Evolutionary conservation across 768 basidiomycete genomes (phyloP).

Genomic region (Pleurotus salmoneostramineus): DNA sequence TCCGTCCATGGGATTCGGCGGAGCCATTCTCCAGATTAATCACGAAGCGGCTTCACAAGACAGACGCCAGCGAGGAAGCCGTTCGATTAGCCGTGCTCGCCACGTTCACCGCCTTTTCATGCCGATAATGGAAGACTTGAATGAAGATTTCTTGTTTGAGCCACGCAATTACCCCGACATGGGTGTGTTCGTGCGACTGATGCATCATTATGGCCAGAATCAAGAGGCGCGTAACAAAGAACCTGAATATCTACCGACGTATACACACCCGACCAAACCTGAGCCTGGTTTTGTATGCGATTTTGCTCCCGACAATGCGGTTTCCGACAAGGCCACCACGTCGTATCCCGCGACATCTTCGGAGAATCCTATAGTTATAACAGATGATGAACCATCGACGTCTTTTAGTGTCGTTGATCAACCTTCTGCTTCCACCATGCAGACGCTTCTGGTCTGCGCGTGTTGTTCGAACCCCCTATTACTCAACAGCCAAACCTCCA

Average conservation of each 20-base stretch:
- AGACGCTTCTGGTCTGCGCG: slow-evolving; percentile 60
- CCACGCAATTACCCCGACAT: slow-evolving; percentile 12
- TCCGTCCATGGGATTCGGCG: slow-evolving; percentile 63
- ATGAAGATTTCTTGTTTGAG: slow-evolving; percentile 15
- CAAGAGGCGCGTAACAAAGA: slow-evolving; percentile 18
- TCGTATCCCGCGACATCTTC: slow-evolving; percentile 27
- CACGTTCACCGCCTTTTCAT: background rate
- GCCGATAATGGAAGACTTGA: slow-evolving; percentile 3
- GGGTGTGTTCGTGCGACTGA: slow-evolving; percentile 9
- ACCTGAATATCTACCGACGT: slow-evolving; percentile 49
- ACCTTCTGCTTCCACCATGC: slow-evolving; percentile 18
- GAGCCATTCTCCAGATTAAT: slow-evolving; percentile 30
- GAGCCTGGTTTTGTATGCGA: slow-evolving; percentile 67
- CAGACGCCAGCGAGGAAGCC: background rate
- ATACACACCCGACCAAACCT: slow-evolving; percentile 58
- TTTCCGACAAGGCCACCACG: slow-evolving; percentile 14
- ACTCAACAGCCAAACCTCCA: slow-evolving; percentile 43
- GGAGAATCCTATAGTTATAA: slow-evolving; percentile 41
- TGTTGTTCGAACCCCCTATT: slow-evolving; percentile 63
- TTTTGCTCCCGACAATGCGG: slow-evolving; percentile 44
- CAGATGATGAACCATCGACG: slow-evolving; percentile 31
- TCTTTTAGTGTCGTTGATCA: slow-evolving; percentile 9
- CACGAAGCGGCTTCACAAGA: background rate
- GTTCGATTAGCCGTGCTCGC: background rate
- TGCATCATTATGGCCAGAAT: background rate